Base-by-base conservation (phyloP, 2,329 filamentous ascomycete genomes). In the Emergomyces pasteurianus region DNA sequence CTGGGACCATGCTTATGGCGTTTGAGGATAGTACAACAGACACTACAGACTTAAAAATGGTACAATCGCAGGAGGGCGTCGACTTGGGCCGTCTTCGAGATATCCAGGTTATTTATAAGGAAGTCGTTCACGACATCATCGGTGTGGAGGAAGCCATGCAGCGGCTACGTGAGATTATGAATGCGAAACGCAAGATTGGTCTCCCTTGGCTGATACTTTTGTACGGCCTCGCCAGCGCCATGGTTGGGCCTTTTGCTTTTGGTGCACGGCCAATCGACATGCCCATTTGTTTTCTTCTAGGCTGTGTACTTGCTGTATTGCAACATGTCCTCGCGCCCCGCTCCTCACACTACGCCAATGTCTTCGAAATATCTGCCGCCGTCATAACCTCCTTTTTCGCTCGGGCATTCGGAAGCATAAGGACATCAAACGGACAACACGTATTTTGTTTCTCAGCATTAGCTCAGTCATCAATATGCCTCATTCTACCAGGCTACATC, bases 1-100 rank as follows among this genome's bases (percentile, higher is more conserved):
- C 92, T 0, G 89, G 89, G 0, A 95, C 89, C 69, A 96, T 96
- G 92, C 89, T 96, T 61, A 88, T 96, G 70, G 92, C 90, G 4
- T 96, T 96, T 69, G 91, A 85, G 58, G 77, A 79, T 58, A 62
- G 71, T 10, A 67, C 72, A 6, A 78, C 77, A 0, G 74, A 78
- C 42, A 79, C 77, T 8, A 76, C 77, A 0, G 75, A 79, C 61
- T 74, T 79, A 36, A 77, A 77, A 60, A 69, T 79, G 4, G 71
- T 79, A 6, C 72, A 75, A 1, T 72, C 74, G 9, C 67, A 67
- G 0, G 75, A 78, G 61, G 75, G 73, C 1, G 73, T 79, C 43
- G 75, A 79, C 57, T 66, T 79, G 5, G 73, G 74, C 1, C 74
- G 73, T 28, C 66, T 79, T 40, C 71, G 71, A 21, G 76, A 78